phyloP scores from a whole-genome alignment of 331 rosid species.

The Acacia pycnantha region DNA sequence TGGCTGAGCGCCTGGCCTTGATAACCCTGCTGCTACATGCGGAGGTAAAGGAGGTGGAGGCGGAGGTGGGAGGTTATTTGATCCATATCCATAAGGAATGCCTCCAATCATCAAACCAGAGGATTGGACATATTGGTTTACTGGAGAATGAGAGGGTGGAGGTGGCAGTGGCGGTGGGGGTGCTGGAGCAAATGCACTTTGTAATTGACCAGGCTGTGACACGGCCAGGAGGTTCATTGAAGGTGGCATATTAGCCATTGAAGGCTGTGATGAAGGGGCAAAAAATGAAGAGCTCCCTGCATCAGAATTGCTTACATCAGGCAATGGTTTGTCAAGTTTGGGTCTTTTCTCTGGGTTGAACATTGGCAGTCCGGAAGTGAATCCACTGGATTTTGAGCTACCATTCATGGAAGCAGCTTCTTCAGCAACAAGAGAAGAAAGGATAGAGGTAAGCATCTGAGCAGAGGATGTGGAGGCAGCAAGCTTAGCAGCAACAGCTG shows the following conservation, averaged over 20 bases:
- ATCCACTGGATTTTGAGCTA: conserved; percentile 52
- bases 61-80: conserved; percentile 72
- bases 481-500: conserved; percentile 94
- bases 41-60: conserved; percentile 96
- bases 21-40: conserved; percentile 61
- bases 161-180: conserved; percentile 54
- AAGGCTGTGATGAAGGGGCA: conserved; percentile 51
- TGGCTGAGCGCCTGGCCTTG: conserved; percentile 59
- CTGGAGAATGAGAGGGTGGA: conserved; percentile 44
- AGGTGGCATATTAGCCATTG: conserved; percentile 45
- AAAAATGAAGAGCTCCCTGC: conserved; percentile 46
- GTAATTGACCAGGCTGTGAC: conserved; percentile 63
- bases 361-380: conserved; percentile 56
- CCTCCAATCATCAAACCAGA: conserved; percentile 61
- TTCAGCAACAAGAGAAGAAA: conserved; percentile 93
- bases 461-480: conserved; percentile 97
- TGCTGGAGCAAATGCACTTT: conserved; percentile 56
- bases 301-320: conserved; percentile 64
- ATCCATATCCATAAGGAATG: conserved; percentile 71
- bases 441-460: conserved; percentile 90
- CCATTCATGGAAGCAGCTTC: conserved; percentile 85
- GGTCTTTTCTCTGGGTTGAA: conserved; percentile 79
- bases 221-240: conserved; percentile 48
- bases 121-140: conserved; percentile 69
- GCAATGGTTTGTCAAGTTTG: conserved; percentile 66